Evolutionary conservation across 371 early-diverging fungal genomes (phyloP), one percentile per base, ranked within the genome.

Genomic region (Mortierella sp.): DNA sequence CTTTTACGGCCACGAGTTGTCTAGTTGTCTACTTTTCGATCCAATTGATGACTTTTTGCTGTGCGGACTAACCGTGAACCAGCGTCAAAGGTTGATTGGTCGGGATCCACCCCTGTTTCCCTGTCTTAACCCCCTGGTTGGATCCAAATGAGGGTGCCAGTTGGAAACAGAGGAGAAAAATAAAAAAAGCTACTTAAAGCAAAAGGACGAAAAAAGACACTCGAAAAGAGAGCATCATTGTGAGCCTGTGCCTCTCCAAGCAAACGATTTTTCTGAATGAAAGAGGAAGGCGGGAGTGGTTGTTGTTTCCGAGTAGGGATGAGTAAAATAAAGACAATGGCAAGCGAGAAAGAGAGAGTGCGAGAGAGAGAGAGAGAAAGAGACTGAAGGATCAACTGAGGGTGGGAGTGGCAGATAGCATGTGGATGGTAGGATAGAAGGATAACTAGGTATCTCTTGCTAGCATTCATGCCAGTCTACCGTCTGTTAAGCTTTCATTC

Each of bases 11-110:
- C n/a, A n/a, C n/a, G n/a, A n/a, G n/a, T n/a, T n/a, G n/a, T n/a
- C n/a, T n/a, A n/a, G n/a, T n/a, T n/a, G n/a, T n/a, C n/a, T n/a
- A n/a, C n/a, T n/a, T n/a, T n/a, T n/a, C n/a, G n/a, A n/a, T n/a
- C n/a, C n/a, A n/a, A n/a, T n/a, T n/a, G n/a, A n/a, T n/a, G n/a
- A n/a, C n/a, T n/a, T n/a, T n/a, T n/a, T n/a, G n/a, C n/a, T n/a
- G n/a, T n/a, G n/a, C n/a, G n/a, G n/a, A n/a, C n/a, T n/a, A n/a
- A n/a, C n/a, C n/a, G n/a, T n/a, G n/a, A n/a, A n/a, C n/a, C n/a
- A n/a, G n/a, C n/a, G n/a, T n/a, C n/a, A n/a, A 29, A 16, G 55
- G 55, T 29, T 55, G 55, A 55, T 55, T 55, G 55, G 55, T 50
- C 4, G 50, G 24, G 50, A 50, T 55, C 16, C 4, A 29, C n/a